Conservation (phyloP, 2,329 filamentous ascomycete genomes). For the Seiridium unicorne region DNA sequence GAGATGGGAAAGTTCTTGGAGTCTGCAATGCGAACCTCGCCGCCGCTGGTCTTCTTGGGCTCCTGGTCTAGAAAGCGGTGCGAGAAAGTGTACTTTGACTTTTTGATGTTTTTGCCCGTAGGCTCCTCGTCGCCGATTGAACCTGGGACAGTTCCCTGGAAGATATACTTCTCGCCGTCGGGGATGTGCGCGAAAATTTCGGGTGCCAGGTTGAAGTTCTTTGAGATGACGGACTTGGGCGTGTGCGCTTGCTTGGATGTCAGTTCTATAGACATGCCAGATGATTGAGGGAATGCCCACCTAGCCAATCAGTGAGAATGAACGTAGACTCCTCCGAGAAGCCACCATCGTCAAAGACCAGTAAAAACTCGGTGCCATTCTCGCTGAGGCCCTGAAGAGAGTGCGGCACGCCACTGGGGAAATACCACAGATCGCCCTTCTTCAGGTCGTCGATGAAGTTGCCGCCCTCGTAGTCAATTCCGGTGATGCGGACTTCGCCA, state of each 20-base stretch:
- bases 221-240: slow-evolving; percentile 67
- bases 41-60: slow-evolving; percentile 64
- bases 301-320: slow-evolving; percentile 70
- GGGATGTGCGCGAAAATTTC: slow-evolving; percentile 70
- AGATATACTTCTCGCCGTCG: slow-evolving; percentile 71
- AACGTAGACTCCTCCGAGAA: slow-evolving; percentile 68
- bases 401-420: slow-evolving; percentile 75
- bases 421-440: slow-evolving; percentile 80
- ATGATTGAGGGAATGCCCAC: slow-evolving; percentile 31
- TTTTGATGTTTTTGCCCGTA: slow-evolving; percentile 58
- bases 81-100: slow-evolving; percentile 67
- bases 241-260: slow-evolving; percentile 53
- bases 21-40: slow-evolving; percentile 71
- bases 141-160: slow-evolving; percentile 65
- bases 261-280: background rate
- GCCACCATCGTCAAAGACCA: slow-evolving; percentile 43
- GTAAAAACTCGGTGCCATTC: slow-evolving; percentile 64
- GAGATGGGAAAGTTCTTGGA: slow-evolving; percentile 75
- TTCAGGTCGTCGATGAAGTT: slow-evolving; percentile 75
- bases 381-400: slow-evolving; percentile 70
- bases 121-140: slow-evolving; percentile 66
- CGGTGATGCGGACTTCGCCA: slow-evolving; percentile 69
- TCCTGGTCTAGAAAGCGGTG: slow-evolving; percentile 71
- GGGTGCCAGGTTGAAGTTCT: slow-evolving; percentile 73
- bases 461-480: slow-evolving; percentile 71